phyloP scores from a whole-genome alignment of 2,329 filamentous ascomycete species.

The Cladosporium sp. region DNA sequence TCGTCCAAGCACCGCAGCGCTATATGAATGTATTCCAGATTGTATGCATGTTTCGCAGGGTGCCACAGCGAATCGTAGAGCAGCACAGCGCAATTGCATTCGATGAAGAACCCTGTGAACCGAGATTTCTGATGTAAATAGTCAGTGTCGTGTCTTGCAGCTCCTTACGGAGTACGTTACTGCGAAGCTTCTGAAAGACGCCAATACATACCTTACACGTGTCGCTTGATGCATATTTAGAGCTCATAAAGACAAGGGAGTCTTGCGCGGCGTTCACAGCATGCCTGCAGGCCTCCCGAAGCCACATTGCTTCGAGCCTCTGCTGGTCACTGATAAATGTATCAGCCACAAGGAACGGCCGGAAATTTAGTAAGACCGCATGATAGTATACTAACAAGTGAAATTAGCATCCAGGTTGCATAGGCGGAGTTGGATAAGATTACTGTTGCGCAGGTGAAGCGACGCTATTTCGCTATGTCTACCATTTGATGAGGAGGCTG shows the following conservation, averaged over 20 bases:
- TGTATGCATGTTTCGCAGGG: conserved; percentile 26
- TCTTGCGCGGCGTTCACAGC: conserved; percentile 29
- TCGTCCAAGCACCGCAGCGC: conserved; percentile 21
- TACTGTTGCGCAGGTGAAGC: conserved; percentile 9
- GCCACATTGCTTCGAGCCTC: conserved; percentile 21
- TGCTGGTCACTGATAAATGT: conserved; percentile 16
- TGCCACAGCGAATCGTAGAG: conserved; percentile 25
- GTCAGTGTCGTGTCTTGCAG: no score
- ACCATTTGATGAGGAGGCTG: conserved; percentile 10
- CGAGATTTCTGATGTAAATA: conserved; percentile 1
- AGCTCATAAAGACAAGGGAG: conserved; percentile 4
- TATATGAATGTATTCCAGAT: conserved; percentile 26
- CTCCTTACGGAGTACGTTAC: no score
- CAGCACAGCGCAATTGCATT: conserved; percentile 26
- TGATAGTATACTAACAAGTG: conserved; percentile 17
- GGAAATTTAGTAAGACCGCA: conserved; percentile 20
- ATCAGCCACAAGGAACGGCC: conserved; percentile 24
- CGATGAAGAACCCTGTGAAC: conserved; percentile 27
- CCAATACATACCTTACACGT: not conserved
- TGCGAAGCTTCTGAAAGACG: no score
- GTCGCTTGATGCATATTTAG: not conserved
- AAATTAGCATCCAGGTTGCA: no score
- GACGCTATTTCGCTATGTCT: not conserved
- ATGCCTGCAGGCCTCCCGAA: conserved; percentile 26
- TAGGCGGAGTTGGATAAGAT: not conserved